Base-by-base conservation (phyloP, 2,329 filamentous ascomycete genomes). In the Cryphonectria naterciae region DNA sequence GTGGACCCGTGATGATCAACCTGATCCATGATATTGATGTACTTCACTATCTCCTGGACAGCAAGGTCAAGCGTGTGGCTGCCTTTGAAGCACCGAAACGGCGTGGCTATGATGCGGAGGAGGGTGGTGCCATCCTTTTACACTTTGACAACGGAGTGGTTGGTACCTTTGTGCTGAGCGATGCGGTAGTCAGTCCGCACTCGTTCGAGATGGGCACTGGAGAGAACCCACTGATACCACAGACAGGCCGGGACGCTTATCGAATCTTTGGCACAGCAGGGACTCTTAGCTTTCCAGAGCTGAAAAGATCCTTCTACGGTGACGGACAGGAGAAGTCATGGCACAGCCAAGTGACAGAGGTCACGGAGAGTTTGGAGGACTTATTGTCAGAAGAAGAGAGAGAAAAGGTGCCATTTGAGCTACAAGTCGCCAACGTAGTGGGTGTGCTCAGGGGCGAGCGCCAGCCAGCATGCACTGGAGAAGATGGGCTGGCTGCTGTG, bases 11-110 rank as follows among this genome's bases (percentile, higher is more conserved):
- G 10, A 78, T 85, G 2, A 89, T 89, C 72, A 90, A 90, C 74
- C 78, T 90, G 60, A 83, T 89, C n/a, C 88, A 90, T 74, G 88
- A 90, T 65, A 79, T 90, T 54, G 88, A 90, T 72, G 78, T 89
- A 0, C 78, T 90, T 25, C 87, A 89, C 63, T 84, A 85, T 76
- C 78, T 89, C 1, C 82, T 90, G 37, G 87, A 87, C 0, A 83
- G 85, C 0, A 56, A 19, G 6, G 85, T 90, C 37, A 75, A 76
- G 0, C 79, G 84, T 0, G 84, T 89, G 0, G 83, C 85, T 46
- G 87, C 85, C 0, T 85, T 89, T 73, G 78, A 80, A 65, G 84
- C 81, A 0, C 64, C 76, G 0, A 81, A 84, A 0, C 83, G 83
- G 46, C 80, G 88, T 0, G 78, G 79, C 0, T 83, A 85, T 68